These are phyloP conservation scores for Podochytrium sp. DNA, from an alignment of 192 early-diverging fungal species.

Conservation along the genomic window DNA sequence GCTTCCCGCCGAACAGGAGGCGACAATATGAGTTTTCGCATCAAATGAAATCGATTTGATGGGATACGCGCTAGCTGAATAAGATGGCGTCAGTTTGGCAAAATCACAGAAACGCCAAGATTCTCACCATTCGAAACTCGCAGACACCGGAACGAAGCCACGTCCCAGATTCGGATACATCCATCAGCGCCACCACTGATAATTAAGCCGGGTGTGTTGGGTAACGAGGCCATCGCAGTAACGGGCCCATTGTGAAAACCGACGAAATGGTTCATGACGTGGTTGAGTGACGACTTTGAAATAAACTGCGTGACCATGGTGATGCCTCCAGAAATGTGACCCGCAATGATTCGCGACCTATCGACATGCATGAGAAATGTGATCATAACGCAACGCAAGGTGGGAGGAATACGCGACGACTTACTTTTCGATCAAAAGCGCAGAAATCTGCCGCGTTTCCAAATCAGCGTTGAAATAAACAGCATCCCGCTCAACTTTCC, in stretches of 20 bases:
- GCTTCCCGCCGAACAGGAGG: neutral
- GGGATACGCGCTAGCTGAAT: neutral
- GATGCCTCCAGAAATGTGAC: conserved; percentile 57
- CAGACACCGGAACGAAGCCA: neutral
- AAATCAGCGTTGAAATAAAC: conserved; percentile 53
- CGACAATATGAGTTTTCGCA: conserved; percentile 21
- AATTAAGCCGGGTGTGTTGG: conserved; percentile 35
- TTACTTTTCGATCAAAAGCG: conserved; percentile 63
- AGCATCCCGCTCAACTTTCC: conserved; percentile 62
- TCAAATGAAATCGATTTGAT: conserved; percentile 19
- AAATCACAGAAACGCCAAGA: neutral
- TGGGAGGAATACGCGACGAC: neutral
- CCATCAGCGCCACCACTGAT: conserved; percentile 28
- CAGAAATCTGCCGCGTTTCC: conserved; percentile 38
- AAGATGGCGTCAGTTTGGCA: neutral
- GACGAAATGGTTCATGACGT: conserved; percentile 50
- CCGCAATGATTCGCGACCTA: conserved; percentile 63
- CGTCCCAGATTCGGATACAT: conserved; percentile 19
- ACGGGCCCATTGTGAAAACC: conserved; percentile 63
- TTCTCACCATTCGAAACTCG: neutral
- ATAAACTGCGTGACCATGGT: conserved; percentile 50
- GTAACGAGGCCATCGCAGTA: conserved; percentile 31
- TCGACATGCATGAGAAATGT: neutral
- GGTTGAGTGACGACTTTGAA: conserved; percentile 35
- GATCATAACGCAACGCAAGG: neutral